Conservation (phyloP, 331 rosid genomes). For the Quercus phellos region DNA sequence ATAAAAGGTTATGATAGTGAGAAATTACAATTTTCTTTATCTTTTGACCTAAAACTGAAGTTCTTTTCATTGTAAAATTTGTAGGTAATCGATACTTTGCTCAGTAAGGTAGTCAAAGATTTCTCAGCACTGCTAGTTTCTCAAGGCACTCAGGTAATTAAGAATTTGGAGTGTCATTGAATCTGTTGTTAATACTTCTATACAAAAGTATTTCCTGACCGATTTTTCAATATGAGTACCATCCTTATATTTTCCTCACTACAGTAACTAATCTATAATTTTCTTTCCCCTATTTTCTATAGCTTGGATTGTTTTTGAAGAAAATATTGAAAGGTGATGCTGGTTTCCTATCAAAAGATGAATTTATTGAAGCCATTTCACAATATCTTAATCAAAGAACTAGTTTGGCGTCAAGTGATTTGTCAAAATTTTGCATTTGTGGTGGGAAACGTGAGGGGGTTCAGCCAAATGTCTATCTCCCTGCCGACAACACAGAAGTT, state of each 20-base stretch:
- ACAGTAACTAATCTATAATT: background rate
- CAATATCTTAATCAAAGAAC: slow-evolving; percentile 69
- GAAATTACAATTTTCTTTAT: background rate
- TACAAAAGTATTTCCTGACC: background rate
- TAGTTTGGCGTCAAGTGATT: slow-evolving; percentile 60
- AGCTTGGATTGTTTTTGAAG: slow-evolving; percentile 90
- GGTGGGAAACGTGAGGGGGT: slow-evolving; percentile 59
- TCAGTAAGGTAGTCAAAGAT: slow-evolving; percentile 83
- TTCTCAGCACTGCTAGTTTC: slow-evolving; percentile 82
- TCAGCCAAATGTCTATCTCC: slow-evolving; percentile 29
- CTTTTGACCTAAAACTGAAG: background rate
- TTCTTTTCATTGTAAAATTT: background rate
- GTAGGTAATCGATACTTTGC: slow-evolving; percentile 81
- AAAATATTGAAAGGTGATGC: slow-evolving; percentile 64
- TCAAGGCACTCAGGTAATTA: slow-evolving; percentile 89
- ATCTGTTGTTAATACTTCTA: background rate
- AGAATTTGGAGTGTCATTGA: background rate
- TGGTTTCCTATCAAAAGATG: slow-evolving; percentile 60
- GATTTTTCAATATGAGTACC: background rate
- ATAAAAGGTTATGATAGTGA: background rate
- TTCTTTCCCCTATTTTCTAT: slow-evolving; percentile 19
- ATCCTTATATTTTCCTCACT: background rate
- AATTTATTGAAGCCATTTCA: slow-evolving; percentile 71
- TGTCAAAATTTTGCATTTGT: slow-evolving; percentile 77
- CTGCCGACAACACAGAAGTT: slow-evolving; percentile 40